phyloP scores from a whole-genome alignment of 345 rosid genomes.

The Brassica nigra region DNA sequence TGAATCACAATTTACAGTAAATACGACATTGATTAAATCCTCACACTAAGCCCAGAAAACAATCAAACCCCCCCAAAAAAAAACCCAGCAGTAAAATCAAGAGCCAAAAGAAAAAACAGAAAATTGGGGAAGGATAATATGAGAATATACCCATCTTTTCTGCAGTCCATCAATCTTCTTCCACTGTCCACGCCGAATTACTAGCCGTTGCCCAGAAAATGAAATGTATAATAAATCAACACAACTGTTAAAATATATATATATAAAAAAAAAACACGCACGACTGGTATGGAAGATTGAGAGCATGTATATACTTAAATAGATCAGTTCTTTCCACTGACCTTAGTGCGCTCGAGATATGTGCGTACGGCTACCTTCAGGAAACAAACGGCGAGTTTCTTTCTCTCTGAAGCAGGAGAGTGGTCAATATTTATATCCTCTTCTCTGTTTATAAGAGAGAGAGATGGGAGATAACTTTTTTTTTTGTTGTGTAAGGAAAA shows the following conservation, averaged over 20 bases:
- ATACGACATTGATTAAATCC: neutral
- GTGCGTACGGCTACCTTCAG: neutral
- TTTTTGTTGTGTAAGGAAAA: neutral
- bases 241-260: neutral
- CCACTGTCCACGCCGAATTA: neutral
- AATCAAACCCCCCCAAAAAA: neutral
- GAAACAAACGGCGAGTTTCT: neutral
- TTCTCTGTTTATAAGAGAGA: neutral
- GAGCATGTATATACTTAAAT: neutral
- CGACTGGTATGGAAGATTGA: neutral
- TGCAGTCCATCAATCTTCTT: neutral
- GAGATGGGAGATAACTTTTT: neutral
- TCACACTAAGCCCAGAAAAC: neutral
- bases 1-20: too few species aligned
- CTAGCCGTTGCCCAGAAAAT: neutral
- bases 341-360: neutral
- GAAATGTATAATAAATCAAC: neutral
- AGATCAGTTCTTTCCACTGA: neutral
- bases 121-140: neutral
- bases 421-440: neutral
- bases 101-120: neutral
- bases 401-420: neutral
- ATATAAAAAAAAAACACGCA: neutral
- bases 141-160: neutral
- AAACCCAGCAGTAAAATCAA: neutral